Evolutionary conservation across 305 asterid genomes (phyloP).

Genomic region (Petunia hybrid): DNA sequence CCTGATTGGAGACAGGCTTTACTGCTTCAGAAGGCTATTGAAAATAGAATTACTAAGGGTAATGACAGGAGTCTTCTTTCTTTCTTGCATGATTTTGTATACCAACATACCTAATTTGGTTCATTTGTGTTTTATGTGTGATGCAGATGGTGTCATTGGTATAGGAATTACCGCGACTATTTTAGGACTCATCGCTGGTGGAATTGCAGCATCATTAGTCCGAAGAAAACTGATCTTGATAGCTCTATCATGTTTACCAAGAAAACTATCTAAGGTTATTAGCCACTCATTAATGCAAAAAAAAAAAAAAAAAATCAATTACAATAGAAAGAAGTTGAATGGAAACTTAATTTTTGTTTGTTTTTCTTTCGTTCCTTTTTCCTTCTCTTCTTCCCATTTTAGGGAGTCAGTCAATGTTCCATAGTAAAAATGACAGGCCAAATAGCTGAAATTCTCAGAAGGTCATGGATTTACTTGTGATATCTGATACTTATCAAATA

Average conservation of each 20-base stretch:
- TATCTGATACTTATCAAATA: no score
- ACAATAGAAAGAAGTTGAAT: neutral
- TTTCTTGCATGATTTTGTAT: neutral
- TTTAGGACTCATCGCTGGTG: conserved; percentile 62
- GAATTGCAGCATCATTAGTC: conserved; percentile 64
- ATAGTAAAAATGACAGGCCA: conserved; percentile 1
- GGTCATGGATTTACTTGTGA: no score
- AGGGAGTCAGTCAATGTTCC: neutral
- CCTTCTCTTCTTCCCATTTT: neutral
- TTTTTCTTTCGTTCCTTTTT: neutral
- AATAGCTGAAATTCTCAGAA: conserved; percentile 11
- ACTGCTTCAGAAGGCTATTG: conserved; percentile 55
- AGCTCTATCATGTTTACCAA: neutral
- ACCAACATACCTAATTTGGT: neutral
- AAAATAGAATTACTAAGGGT: conserved; percentile 67
- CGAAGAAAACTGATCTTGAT: conserved; percentile 50
- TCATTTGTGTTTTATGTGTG: conserved; percentile 27
- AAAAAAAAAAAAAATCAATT: neutral
- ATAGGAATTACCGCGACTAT: conserved; percentile 64
- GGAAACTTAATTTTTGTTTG: neutral
- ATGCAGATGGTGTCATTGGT: conserved; percentile 70
- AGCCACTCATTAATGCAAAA: neutral
- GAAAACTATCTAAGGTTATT: conserved; percentile 3
- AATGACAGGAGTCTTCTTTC: neutral
- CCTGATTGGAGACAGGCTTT: conserved; percentile 76